These are phyloP conservation scores for Cladosporium sp. DNA, from an alignment of 2,329 filamentous ascomycete genomes.

Conservation along the genomic window DNA sequence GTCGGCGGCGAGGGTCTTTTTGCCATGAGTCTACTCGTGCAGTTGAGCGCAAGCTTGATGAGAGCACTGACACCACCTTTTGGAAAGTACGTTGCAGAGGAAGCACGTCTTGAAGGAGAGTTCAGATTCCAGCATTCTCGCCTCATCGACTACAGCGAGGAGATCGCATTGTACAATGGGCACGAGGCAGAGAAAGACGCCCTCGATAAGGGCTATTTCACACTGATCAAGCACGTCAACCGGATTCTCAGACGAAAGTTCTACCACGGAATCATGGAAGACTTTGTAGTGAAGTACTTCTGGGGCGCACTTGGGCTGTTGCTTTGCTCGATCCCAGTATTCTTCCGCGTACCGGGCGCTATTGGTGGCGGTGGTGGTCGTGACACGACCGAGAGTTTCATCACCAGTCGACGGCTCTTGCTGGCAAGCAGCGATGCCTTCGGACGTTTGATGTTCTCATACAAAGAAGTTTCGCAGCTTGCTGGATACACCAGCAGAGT, in stretches of 20 bases:
- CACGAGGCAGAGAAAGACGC: constrained; percentile 95
- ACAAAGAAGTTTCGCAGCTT: constrained; percentile 94
- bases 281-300: constrained; percentile 99
- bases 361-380: constrained; percentile 21
- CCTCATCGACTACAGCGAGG: constrained; percentile 93
- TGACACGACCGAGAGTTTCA: constrained; percentile 61
- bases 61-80: constrained; percentile 92
- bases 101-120: constrained; percentile 90
- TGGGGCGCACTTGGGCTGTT: constrained; percentile 92
- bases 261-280: constrained; percentile 99
- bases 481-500: constrained; percentile 95
- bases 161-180: constrained; percentile 87
- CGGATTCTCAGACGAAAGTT: constrained; percentile 85
- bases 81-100: constrained; percentile 95
- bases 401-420: constrained; percentile 90
- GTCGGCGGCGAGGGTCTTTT: constrained; percentile 96
- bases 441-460: constrained; percentile 94
- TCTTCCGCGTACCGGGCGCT: constrained; percentile 68
- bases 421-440: constrained; percentile 94
- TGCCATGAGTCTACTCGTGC: constrained; percentile 91
- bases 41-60: constrained; percentile 91
- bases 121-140: constrained; percentile 94
- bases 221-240: constrained; percentile 98
- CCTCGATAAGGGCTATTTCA: constrained; percentile 97
- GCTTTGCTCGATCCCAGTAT: constrained; percentile 92